Percentiles rank a stretch among this genome's conserved stretches.
These are phyloP conservation scores for Xylariales sp. DNA, from an alignment of 2,329 filamentous ascomycete species.

Conservation along the genomic window DNA sequence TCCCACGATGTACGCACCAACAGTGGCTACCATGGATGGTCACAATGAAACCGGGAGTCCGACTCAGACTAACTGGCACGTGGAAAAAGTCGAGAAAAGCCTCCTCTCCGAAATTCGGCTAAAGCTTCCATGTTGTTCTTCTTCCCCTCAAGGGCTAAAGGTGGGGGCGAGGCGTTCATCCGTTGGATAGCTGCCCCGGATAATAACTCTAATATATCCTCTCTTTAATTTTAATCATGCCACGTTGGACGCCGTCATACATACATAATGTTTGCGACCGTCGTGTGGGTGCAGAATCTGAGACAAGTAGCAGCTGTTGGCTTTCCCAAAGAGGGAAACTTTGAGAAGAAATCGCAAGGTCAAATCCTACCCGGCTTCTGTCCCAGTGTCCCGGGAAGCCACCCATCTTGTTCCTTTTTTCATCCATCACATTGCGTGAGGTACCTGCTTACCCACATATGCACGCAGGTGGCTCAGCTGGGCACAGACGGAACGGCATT, in stretches of 20 bases:
- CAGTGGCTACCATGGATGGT: background rate
- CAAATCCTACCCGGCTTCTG: background rate
- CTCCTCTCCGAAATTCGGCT: slow-evolving; percentile 1
- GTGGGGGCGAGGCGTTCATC: background rate
- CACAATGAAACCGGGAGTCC: background rate
- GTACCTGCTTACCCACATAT: background rate
- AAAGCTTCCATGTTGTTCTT: background rate
- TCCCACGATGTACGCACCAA: background rate
- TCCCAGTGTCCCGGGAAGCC: slow-evolving; percentile 3
- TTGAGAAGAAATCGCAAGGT: background rate
- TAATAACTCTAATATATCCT: no score
- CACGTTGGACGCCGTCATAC: no score
- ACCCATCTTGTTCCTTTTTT: background rate
- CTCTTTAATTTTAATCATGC: no score
- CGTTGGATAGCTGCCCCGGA: no score
- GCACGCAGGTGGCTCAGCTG: background rate
- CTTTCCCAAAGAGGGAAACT: background rate
- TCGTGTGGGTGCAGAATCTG: background rate
- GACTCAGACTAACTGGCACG: background rate
- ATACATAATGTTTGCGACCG: background rate
- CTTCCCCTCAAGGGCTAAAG: slow-evolving; percentile 2
- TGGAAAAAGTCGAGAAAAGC: background rate
- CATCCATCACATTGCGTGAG: background rate
- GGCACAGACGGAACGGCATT: no score
- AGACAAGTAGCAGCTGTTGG: background rate